Percentiles rank a stretch among this genome's conserved stretches.
phyloP scores from a whole-genome alignment of 768 basidiomycete species.

The Amylocystis lapponica region DNA sequence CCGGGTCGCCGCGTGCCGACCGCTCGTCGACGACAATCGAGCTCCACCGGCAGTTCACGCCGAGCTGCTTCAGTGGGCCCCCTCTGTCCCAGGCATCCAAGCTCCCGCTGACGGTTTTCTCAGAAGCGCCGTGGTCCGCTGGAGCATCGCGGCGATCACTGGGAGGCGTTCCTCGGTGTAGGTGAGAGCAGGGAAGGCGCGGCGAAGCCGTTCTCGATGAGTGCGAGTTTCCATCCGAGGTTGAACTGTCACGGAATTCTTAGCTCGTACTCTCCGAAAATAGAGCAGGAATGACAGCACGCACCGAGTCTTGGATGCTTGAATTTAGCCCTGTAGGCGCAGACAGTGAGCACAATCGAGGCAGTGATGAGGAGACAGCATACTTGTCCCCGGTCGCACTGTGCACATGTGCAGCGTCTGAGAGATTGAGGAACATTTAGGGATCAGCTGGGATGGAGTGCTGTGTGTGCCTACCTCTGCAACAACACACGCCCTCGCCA shows the following conservation, averaged over 20 bases:
- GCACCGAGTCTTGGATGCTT: slow-evolving; percentile 22
- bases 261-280: neutral
- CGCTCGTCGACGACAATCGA: slow-evolving; percentile 38
- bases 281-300: neutral
- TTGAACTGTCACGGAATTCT: slow-evolving; percentile 18
- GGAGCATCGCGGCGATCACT: slow-evolving; percentile 26
- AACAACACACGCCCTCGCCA: slow-evolving; percentile 34
- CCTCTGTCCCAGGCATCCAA: slow-evolving; percentile 10
- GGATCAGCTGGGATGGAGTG: no score
- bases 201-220: slow-evolving; percentile 21
- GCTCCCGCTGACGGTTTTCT: slow-evolving; percentile 7
- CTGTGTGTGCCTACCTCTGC: slow-evolving; percentile 45
- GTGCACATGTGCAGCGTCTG: slow-evolving; percentile 47
- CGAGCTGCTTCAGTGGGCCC: slow-evolving; percentile 34
- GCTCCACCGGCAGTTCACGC: slow-evolving; percentile 51
- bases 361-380: neutral
- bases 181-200: slow-evolving; percentile 17
- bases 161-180: slow-evolving; percentile 27
- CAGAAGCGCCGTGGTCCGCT: slow-evolving; percentile 11
- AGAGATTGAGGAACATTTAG: no score
- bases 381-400: slow-evolving; percentile 35
- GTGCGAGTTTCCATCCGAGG: slow-evolving; percentile 25
- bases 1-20: neutral
- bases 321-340: slow-evolving; percentile 17
- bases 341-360: no score